Conservation (phyloP, 805 yeast species). For the Hermanozyma aechmeae region DNA sequence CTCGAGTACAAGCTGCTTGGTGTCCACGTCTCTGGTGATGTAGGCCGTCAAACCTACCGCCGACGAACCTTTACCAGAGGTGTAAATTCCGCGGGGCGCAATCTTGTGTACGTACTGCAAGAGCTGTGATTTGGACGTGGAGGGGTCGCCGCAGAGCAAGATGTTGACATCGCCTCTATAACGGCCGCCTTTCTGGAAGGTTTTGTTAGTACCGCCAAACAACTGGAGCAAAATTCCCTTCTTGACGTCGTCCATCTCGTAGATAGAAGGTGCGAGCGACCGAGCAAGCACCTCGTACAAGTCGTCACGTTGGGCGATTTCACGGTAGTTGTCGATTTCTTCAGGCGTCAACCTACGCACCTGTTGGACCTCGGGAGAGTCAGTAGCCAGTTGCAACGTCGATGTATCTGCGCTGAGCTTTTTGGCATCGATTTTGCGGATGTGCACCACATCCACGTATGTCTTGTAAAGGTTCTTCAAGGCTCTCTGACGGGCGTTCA, state of each 20-base stretch:
- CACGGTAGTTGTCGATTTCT: constrained; percentile 57
- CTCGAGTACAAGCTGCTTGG: constrained; percentile 87
- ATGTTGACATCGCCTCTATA: constrained; percentile 95
- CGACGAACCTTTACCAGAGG: constrained; percentile 98
- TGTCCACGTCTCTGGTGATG: constrained; percentile 87
- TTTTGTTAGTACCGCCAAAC: constrained; percentile 92
- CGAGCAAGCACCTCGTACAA: constrained; percentile 79
- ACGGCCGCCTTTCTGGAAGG: constrained; percentile 81
- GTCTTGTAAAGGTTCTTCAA: constrained; percentile 83
- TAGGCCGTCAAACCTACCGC: constrained; percentile 99
- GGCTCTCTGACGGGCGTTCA: constrained; percentile 77
- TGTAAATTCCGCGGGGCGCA: constrained; percentile 96
- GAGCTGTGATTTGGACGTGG: constrained; percentile 92
- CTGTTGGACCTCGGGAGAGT: constrained; percentile 69
- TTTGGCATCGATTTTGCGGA: constrained; percentile 75
- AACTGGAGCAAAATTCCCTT: constrained; percentile 89
- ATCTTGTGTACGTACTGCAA: constrained; percentile 93
- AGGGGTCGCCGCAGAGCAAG: constrained; percentile 94
- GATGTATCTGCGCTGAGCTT: constrained; percentile 75
- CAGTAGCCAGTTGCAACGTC: constrained; percentile 50
- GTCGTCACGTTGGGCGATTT: constrained; percentile 60
- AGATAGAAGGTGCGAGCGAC: constrained; percentile 94
- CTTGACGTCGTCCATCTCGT: constrained; percentile 92
- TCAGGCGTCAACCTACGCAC: constrained; percentile 57
- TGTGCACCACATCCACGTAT: constrained; percentile 87